A percentile compares a stretch with the other conserved stretches of the same genome.
Conservation (phyloP, 2,329 filamentous ascomycete species). For the Neoascochyta sp. region DNA sequence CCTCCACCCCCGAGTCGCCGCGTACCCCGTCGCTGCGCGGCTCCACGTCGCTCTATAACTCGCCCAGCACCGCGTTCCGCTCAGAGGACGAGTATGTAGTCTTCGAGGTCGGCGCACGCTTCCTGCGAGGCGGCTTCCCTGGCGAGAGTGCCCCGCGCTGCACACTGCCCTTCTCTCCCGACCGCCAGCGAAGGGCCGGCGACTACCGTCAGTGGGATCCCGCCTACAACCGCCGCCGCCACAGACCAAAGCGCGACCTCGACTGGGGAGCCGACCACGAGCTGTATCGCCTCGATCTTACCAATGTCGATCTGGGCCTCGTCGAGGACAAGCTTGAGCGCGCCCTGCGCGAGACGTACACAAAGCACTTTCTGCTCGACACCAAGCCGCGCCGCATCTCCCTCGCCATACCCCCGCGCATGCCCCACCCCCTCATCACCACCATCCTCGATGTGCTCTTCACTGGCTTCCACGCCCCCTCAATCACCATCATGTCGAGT, state of each 20-base stretch:
- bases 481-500: slow-evolving; percentile 74
- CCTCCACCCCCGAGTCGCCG: slow-evolving; percentile 34
- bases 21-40: slow-evolving; percentile 53
- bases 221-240: slow-evolving; percentile 50
- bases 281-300: slow-evolving; percentile 75
- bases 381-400: slow-evolving; percentile 71
- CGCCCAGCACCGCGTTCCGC: slow-evolving; percentile 55
- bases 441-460: slow-evolving; percentile 75
- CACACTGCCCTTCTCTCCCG: slow-evolving; percentile 67
- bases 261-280: slow-evolving; percentile 64
- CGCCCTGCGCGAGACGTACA: slow-evolving; percentile 74
- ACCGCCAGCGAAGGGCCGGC: slow-evolving; percentile 71
- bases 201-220: slow-evolving; percentile 72
- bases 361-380: slow-evolving; percentile 68
- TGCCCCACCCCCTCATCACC: slow-evolving; percentile 76
- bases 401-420: slow-evolving; percentile 70
- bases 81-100: slow-evolving; percentile 77
- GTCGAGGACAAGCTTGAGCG: slow-evolving; percentile 85
- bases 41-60: slow-evolving; percentile 57
- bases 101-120: slow-evolving; percentile 76
- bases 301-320: slow-evolving; percentile 69
- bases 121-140: slow-evolving; percentile 78
- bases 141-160: slow-evolving; percentile 75
- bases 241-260: slow-evolving; percentile 45
- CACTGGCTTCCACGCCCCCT: slow-evolving; percentile 72